Evolutionary conservation across 202 grass and related monocot species (phyloP).

Genomic region (Setaria viridis): DNA sequence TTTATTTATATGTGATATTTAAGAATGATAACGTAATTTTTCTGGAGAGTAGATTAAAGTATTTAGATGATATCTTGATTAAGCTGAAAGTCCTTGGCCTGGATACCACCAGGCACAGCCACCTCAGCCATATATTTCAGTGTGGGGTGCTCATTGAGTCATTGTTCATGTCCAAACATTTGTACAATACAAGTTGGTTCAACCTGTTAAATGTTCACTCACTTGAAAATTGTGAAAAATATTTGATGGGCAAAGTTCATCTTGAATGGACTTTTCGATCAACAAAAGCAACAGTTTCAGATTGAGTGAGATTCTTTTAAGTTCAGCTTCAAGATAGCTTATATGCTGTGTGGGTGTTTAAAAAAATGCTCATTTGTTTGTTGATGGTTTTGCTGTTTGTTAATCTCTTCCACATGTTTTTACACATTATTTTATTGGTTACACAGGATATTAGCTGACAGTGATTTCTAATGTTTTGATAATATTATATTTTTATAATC

Average conservation of each 20-base stretch:
- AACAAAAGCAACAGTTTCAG: neutral
- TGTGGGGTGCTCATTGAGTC: neutral
- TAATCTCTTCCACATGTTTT: constrained; percentile 12
- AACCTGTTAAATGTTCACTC: neutral
- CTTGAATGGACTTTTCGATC: neutral
- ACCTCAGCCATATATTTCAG: neutral
- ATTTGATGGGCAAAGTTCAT: neutral
- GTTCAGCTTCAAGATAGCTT: constrained; percentile 23
- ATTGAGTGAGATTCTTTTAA: constrained; percentile 31
- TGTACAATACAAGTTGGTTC: constrained; percentile 9
- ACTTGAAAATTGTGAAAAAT: neutral
- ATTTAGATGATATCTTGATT: neutral
- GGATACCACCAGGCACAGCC: neutral
- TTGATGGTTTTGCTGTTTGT: constrained; percentile 13
- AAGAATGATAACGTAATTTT: neutral
- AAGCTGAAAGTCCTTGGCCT: neutral
- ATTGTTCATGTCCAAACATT: constrained; percentile 25
- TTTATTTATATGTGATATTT: constrained; percentile 6
- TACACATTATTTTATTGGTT: constrained; percentile 22
- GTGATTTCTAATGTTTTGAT: constrained; percentile 4
- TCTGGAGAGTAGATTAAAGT: neutral
- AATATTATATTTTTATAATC: neutral
- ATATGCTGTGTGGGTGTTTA: constrained; percentile 1
- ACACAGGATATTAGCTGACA: constrained; percentile 15
- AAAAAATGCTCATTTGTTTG: constrained; percentile 1